These are phyloP conservation scores for Hymenoscyphus fraxineus DNA, from an alignment of 2,329 filamentous ascomycete species.

Conservation along the genomic window DNA sequence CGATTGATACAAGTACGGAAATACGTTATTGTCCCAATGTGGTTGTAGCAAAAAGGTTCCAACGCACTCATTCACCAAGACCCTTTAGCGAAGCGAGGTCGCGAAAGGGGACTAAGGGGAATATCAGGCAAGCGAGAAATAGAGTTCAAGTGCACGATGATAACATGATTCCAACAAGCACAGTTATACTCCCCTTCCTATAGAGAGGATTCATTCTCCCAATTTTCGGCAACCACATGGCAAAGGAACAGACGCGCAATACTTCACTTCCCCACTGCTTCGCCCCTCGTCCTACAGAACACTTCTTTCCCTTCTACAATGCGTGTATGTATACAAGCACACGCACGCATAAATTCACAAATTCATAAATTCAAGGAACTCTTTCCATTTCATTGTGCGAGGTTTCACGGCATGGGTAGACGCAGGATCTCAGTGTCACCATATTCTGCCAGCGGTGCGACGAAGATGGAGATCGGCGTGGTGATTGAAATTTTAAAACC, in stretches of 20 bases:
- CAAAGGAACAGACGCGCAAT: neutral
- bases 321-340: neutral
- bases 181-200: neutral
- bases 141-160: neutral
- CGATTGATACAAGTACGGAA: too few relatives aligned
- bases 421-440: neutral
- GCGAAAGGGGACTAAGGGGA: neutral
- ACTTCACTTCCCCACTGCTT: neutral
- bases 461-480: neutral
- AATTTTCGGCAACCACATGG: neutral
- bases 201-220: neutral
- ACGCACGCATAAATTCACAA: neutral
- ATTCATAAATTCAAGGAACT: neutral
- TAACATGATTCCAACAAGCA: neutral
- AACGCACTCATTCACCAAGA: neutral
- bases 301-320: neutral
- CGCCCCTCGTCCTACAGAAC: neutral
- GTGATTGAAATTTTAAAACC: neutral
- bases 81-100: neutral
- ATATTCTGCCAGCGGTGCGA: neutral
- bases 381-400: neutral
- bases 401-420: neutral
- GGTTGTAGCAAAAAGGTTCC: neutral
- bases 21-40: neutral
- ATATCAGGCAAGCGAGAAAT: neutral